Evolutionary conservation across 2,329 filamentous ascomycete genomes (phyloP).

Genomic region (Salinomyces thailandicus): DNA sequence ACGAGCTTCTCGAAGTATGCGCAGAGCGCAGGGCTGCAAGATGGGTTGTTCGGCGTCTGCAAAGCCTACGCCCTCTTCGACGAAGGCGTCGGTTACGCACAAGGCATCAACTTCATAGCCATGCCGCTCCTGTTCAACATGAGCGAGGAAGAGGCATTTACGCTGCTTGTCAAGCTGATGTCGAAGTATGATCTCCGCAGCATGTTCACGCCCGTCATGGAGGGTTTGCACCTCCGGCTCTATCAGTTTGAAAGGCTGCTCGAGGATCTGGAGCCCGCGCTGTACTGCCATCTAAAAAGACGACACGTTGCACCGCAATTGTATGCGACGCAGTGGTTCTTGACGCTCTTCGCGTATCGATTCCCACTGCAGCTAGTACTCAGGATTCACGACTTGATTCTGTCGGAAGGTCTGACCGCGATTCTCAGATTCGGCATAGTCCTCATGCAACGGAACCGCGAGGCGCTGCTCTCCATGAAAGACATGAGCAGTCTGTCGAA

Average conservation of each 20-base stretch:
- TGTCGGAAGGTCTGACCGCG: constrained; percentile 79
- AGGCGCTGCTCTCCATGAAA: constrained; percentile 66
- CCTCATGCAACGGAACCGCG: constrained; percentile 88
- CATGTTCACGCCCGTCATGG: constrained; percentile 92
- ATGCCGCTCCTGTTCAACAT: constrained; percentile 98
- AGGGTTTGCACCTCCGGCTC: constrained; percentile 81
- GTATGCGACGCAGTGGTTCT: constrained; percentile 97
- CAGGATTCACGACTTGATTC: constrained; percentile 88
- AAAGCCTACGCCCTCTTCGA: constrained; percentile 96
- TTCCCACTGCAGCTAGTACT: constrained; percentile 94
- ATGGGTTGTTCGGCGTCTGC: constrained; percentile 87
- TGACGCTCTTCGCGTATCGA: constrained; percentile 95
- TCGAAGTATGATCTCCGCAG: constrained; percentile 90
- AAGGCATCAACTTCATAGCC: constrained; percentile 97
- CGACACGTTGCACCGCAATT: constrained; percentile 80
- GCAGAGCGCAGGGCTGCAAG: constrained; percentile 79
- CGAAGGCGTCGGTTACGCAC: constrained; percentile 87
- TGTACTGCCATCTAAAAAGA: constrained; percentile 88
- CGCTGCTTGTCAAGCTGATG: constrained; percentile 85
- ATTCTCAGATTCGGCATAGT: constrained; percentile 92
- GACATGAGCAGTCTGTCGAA: constrained; percentile 85
- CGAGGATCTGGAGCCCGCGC: constrained; percentile 84
- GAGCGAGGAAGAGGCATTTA: constrained; percentile 95
- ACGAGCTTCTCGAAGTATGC: constrained; percentile 97
- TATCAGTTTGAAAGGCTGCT: constrained; percentile 92